Percentiles rank a stretch among this genome's conserved stretches.
phyloP scores from a whole-genome alignment of 768 basidiomycete genomes.

The Sarcodon aspratus region DNA sequence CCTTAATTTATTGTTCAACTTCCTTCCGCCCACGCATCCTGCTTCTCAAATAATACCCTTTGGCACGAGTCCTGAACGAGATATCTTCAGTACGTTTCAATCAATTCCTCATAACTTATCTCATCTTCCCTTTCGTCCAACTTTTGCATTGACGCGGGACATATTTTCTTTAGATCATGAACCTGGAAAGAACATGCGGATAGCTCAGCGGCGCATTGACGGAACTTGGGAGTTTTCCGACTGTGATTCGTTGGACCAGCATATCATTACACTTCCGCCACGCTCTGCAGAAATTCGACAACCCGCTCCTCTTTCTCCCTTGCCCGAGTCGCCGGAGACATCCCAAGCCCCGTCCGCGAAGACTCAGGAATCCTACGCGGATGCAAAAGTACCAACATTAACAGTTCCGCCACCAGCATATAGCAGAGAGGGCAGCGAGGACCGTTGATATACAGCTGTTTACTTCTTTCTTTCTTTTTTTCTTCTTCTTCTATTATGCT shows the following conservation, averaged over 20 bases:
- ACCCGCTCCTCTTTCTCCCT: neutral
- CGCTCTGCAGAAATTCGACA: neutral
- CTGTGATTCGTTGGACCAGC: neutral
- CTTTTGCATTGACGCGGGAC: neutral
- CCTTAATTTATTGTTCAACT: neutral
- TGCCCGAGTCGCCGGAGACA: neutral
- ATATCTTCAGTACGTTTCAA: neutral
- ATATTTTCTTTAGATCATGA: conserved; percentile 27
- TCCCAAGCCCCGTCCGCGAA: neutral
- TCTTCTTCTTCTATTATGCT: neutral
- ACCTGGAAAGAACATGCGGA: conserved; percentile 47
- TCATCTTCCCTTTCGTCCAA: neutral
- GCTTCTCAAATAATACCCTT: neutral
- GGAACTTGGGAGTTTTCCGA: conserved; percentile 46
- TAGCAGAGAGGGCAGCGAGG: neutral
- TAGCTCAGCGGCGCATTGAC: conserved; percentile 38
- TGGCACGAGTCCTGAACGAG: neutral
- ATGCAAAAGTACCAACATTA: neutral
- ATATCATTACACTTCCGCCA: neutral
- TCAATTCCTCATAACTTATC: neutral
- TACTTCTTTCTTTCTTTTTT: neutral
- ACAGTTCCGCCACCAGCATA: neutral
- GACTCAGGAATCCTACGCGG: neutral
- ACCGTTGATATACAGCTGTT: neutral
- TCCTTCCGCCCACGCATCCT: neutral